Evolutionary conservation across 1,284 basidiomycete species (phyloP), one percentile per base, ranked within the genome.

Genomic region (Volvariella volvacea): DNA sequence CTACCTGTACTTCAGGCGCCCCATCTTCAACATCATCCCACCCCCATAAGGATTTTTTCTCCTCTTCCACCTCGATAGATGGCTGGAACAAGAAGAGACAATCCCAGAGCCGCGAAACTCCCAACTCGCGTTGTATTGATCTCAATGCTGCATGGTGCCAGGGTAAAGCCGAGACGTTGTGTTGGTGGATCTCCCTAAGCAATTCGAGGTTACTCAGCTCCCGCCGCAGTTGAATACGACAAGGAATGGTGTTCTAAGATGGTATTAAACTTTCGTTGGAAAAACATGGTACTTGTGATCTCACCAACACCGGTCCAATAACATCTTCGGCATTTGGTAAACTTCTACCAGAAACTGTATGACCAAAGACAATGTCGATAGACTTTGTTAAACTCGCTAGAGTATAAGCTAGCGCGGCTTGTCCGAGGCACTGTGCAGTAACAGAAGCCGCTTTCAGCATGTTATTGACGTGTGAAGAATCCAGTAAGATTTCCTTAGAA

Each of bases 91-190:
- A 54, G 52, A 76, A 74, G 30, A 76, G 55, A 41, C 66, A 67
- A 44, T 71, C 70, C 60, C 68, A 72, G 6, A 76, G 50, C 10
- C 48, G 54, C 14, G 59, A 51, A 4, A 66, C 32, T 1, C 56
- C 57, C 17, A 73, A 48, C 31, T 57, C 54, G 21, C 54, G 61
- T 41, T 76, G 74, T 16, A 76, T 63, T 1, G 58, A 55, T 38
- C 73, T 65, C 43, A 73, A 58, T 12, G 73, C 74, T 8, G 64
- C 63, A 41, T 76, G 74, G 43, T 74, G 72, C 64, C 71, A 74
- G 2, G 65, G 54, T 40, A 71, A 56, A 9, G 64, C 64, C 3
- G 65, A 60, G 21, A 71, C 52, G 46, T 74, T 74, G 22, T 51
- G 49, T 25, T 54, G 45, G 38, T 76, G 73, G 22, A 76, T 60